Percentiles rank a stretch among this genome's conserved stretches.
Conservation (phyloP, 73 alveolate species). For the Paraurostyla sp. region DNA sequence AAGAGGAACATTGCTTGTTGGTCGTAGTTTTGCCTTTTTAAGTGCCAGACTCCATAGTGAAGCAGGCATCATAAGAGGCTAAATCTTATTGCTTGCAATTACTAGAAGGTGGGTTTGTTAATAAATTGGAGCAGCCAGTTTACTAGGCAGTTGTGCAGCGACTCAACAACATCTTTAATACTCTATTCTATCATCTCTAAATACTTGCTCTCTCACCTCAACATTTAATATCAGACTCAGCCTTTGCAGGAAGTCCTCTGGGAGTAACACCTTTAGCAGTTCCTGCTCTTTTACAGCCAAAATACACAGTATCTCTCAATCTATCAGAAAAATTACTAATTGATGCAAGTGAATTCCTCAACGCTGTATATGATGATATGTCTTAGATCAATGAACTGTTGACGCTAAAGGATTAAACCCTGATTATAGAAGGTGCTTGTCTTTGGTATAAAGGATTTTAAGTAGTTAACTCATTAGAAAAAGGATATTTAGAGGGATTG, state of each 20-base stretch:
- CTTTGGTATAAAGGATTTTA: constrained; percentile 51
- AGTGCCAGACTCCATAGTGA: constrained; percentile 40
- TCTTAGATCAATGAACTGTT: constrained; percentile 58
- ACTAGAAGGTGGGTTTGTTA: background rate
- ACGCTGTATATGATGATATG: constrained; percentile 68
- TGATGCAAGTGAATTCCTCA: constrained; percentile 64
- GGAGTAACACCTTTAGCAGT: constrained; percentile 37
- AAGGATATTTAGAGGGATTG: constrained; percentile 21
- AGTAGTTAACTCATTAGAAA: constrained; percentile 20
- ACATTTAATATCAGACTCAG: background rate
- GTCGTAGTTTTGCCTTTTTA: constrained; percentile 39
- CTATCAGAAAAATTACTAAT: constrained; percentile 59
- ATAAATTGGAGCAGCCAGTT: background rate
- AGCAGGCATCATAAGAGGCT: constrained; percentile 22
- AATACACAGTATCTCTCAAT: background rate
- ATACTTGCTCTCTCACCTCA: background rate
- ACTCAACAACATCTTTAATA: constrained; percentile 26
- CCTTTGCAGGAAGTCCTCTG: constrained; percentile 47
- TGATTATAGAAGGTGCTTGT: constrained; percentile 60
- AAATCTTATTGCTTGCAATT: background rate
- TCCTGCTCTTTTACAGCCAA: background rate
- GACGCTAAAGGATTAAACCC: constrained; percentile 54
- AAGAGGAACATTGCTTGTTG: background rate
- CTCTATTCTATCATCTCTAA: constrained; percentile 9
- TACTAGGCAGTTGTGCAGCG: background rate